phyloP scores from a whole-genome alignment of 1,139 yeast species.

The Debaryomyces subglobosus region DNA sequence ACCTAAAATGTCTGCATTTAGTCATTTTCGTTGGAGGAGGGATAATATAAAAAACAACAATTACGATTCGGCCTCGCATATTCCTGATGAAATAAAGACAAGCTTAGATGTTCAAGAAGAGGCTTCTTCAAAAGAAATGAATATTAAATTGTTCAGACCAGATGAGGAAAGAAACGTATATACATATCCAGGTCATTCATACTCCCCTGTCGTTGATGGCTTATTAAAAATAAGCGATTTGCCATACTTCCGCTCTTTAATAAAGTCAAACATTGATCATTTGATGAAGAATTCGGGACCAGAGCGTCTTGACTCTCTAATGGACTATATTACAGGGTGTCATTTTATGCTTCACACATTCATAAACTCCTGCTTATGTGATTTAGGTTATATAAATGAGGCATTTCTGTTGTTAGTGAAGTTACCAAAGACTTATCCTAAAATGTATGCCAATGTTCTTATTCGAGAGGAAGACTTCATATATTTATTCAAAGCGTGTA shows the following conservation, averaged over 20 bases:
- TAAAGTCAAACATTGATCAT: constrained; percentile 21
- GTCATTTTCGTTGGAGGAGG: constrained; percentile 30
- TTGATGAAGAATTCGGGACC: constrained; percentile 12
- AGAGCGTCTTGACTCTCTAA: constrained; percentile 13
- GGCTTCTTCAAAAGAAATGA: constrained; percentile 13
- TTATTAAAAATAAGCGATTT: constrained; percentile 30
- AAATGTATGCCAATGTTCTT: constrained; percentile 12
- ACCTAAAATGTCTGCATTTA: constrained; percentile 18
- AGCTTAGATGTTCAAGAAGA: constrained; percentile 26
- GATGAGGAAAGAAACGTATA: constrained; percentile 32
- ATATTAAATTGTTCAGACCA: constrained; percentile 28
- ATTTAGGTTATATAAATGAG: constrained; percentile 25
- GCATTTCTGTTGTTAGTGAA: constrained; percentile 30
- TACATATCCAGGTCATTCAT: constrained; percentile 21
- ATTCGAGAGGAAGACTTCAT: constrained; percentile 25
- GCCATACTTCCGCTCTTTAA: constrained; percentile 30
- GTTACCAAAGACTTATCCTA: constrained; percentile 21
- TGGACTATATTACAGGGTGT: constrained; percentile 22
- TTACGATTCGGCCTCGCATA: constrained; percentile 12
- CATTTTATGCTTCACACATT: constrained; percentile 32
- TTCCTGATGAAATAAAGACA: constrained; percentile 17
- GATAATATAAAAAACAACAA: constrained; percentile 24
- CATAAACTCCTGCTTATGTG: constrained; percentile 32
- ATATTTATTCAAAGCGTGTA: constrained; percentile 18
- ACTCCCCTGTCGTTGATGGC: constrained; percentile 32